Evolutionary conservation across 2,329 filamentous ascomycete species (phyloP).

Genomic region (Xylariaceae sp.): DNA sequence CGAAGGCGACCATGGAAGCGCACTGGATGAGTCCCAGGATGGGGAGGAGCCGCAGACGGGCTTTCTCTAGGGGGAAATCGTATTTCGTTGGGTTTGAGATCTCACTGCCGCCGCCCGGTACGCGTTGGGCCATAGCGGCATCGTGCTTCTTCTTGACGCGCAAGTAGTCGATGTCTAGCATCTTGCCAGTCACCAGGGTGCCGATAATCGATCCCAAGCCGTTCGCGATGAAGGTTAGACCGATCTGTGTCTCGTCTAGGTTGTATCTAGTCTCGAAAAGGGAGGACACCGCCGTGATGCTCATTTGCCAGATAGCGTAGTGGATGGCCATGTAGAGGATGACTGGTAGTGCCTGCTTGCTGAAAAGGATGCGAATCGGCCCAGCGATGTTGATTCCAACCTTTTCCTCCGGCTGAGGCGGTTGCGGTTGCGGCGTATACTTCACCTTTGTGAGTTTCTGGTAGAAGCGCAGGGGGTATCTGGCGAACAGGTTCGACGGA

Average conservation of each 20-base stretch:
- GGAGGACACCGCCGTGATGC: slow-evolving; percentile 47
- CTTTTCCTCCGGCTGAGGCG: slow-evolving; percentile 16
- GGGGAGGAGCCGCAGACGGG: slow-evolving; percentile 45
- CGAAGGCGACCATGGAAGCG: slow-evolving; percentile 44
- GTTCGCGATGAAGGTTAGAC: slow-evolving; percentile 50
- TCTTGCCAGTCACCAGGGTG: slow-evolving; percentile 46
- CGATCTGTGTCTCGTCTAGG: slow-evolving; percentile 41
- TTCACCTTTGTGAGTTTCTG: slow-evolving; percentile 29
- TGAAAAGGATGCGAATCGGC: slow-evolving; percentile 43
- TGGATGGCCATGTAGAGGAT: slow-evolving; percentile 45
- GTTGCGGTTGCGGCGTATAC: slow-evolving; percentile 18
- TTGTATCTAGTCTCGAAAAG: slow-evolving; percentile 42
- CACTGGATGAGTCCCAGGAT: slow-evolving; percentile 42
- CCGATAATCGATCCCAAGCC: slow-evolving; percentile 51
- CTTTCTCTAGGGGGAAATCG: slow-evolving; percentile 44
- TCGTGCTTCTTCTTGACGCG: slow-evolving; percentile 34
- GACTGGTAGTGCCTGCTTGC: slow-evolving; percentile 39
- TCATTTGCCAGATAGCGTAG: slow-evolving; percentile 53
- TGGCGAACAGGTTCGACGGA: slow-evolving; percentile 21
- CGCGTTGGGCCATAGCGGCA: not conserved
- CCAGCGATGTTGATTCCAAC: slow-evolving; percentile 41
- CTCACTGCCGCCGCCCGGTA: not conserved
- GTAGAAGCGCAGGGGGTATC: slow-evolving; percentile 33
- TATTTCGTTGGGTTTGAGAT: slow-evolving; percentile 1
- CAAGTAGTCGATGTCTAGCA: slow-evolving; percentile 48